A percentile compares a stretch with the other conserved stretches of the same genome.
Evolutionary conservation across 2,329 filamentous ascomycete species (phyloP).

Genomic region (Zalaria sp.): DNA sequence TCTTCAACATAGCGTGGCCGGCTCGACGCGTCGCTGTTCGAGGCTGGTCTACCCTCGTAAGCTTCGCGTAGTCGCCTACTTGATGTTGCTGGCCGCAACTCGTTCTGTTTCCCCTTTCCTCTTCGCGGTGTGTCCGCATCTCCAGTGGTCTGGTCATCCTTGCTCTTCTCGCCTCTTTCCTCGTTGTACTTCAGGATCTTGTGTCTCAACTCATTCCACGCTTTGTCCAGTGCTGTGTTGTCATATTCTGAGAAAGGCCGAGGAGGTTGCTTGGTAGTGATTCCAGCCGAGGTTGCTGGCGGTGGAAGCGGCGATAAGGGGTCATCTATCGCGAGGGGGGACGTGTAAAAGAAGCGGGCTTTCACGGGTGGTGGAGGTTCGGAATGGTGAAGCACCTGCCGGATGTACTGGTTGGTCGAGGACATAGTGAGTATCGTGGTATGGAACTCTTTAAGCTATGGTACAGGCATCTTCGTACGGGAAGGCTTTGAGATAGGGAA

Average conservation of each 20-base stretch:
- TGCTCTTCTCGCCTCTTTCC: slow-evolving; percentile 18
- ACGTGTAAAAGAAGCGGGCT: slow-evolving; percentile 24
- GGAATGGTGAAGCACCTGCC: slow-evolving; percentile 26
- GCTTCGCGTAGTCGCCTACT: too few relatives aligned
- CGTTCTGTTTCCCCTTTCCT: slow-evolving; percentile 3
- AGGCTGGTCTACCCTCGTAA: neutral
- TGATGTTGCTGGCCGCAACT: neutral
- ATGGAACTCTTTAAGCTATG: too few relatives aligned
- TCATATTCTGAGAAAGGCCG: slow-evolving; percentile 24
- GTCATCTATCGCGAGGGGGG: slow-evolving; percentile 22
- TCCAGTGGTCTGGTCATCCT: neutral
- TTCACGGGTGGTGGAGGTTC: slow-evolving; percentile 19
- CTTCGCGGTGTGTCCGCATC: neutral
- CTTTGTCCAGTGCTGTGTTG: slow-evolving; percentile 19
- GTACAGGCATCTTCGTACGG: too few relatives aligned
- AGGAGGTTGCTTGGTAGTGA: slow-evolving; percentile 14
- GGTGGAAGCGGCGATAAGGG: slow-evolving; percentile 23
- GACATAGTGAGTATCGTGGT: neutral
- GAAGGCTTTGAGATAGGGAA: too few relatives aligned
- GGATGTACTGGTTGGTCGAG: slow-evolving; percentile 27
- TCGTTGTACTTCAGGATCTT: slow-evolving; percentile 20
- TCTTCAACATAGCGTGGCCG: neutral
- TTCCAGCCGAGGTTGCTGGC: slow-evolving; percentile 10
- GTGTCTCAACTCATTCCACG: slow-evolving; percentile 20
- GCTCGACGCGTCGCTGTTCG: neutral